Percentiles rank a stretch among this genome's conserved stretches.
Conservation (phyloP, 2,329 filamentous ascomycete genomes). For the Tolypocladium endophyticum region DNA sequence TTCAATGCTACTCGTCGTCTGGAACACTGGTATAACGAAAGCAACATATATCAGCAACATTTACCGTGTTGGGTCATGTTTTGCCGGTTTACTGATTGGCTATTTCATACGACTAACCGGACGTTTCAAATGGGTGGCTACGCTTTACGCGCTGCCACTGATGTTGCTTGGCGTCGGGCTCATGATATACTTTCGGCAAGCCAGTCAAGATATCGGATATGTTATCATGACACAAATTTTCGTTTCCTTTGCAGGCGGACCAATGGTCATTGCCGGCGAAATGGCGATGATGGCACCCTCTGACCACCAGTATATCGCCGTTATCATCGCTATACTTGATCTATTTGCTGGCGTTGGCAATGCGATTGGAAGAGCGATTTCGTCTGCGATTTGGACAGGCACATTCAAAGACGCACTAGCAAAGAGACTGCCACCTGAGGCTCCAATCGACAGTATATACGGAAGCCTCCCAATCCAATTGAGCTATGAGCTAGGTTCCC, state of each 20-base stretch:
- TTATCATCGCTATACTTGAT: slow-evolving; percentile 47
- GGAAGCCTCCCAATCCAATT: slow-evolving; percentile 41
- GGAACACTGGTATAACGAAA: slow-evolving; percentile 21
- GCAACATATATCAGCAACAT: slow-evolving; percentile 32
- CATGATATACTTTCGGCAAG: slow-evolving; percentile 50
- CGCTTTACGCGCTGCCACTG: slow-evolving; percentile 40
- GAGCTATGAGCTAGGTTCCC: slow-evolving; percentile 22
- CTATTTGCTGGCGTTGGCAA: slow-evolving; percentile 51
- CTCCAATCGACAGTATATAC: slow-evolving; percentile 31
- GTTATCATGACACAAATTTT: slow-evolving; percentile 53
- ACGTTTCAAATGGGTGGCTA: slow-evolving; percentile 39
- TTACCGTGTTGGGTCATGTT: slow-evolving; percentile 32
- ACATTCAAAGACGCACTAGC: slow-evolving; percentile 41
- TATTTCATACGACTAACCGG: slow-evolving; percentile 32
- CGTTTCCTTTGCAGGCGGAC: slow-evolving; percentile 48
- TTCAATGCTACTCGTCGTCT: slow-evolving; percentile 28
- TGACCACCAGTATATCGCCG: slow-evolving; percentile 49
- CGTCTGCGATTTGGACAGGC: slow-evolving; percentile 54
- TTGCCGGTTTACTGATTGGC: slow-evolving; percentile 28
- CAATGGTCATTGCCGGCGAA: slow-evolving; percentile 49
- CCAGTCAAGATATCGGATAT: slow-evolving; percentile 38
- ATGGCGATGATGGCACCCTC: slow-evolving; percentile 50
- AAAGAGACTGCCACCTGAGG: slow-evolving; percentile 35
- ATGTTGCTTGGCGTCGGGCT: slow-evolving; percentile 45
- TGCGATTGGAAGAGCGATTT: slow-evolving; percentile 49